Conservation (phyloP, 2,329 filamentous ascomycete genomes). For the Penicillium palitans region DNA sequence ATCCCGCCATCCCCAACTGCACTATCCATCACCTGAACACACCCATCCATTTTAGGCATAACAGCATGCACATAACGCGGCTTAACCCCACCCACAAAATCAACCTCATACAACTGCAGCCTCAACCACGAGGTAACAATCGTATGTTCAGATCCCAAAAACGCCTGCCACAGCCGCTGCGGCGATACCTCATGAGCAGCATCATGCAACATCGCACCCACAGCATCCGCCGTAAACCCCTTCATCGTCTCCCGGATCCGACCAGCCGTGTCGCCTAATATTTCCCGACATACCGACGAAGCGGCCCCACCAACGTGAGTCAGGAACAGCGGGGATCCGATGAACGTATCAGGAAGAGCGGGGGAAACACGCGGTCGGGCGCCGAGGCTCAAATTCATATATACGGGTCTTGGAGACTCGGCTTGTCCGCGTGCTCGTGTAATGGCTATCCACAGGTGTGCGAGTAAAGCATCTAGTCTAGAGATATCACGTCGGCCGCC, state of each 20-base stretch:
- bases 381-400: constrained; percentile 45
- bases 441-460: constrained; percentile 3
- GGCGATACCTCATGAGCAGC: constrained; percentile 47
- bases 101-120: constrained; percentile 36
- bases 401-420: background rate
- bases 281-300: background rate
- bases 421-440: background rate
- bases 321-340: constrained; percentile 49
- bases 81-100: constrained; percentile 36
- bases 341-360: constrained; percentile 43
- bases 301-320: constrained; percentile 34
- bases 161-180: constrained; percentile 52
- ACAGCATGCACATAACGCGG: constrained; percentile 45
- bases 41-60: constrained; percentile 47
- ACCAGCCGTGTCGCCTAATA: constrained; percentile 11
- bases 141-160: constrained; percentile 45
- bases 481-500: constrained; percentile 2
- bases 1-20: constrained; percentile 15
- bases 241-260: constrained; percentile 40
- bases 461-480: constrained; percentile 4
- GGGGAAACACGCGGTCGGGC: constrained; percentile 42
- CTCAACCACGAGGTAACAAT: constrained; percentile 49
- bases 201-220: constrained; percentile 47
- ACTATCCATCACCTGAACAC: constrained; percentile 46
- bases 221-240: constrained; percentile 39